Evolutionary conservation across 306 rosid genomes (phyloP).

Genomic region (Pyrus betulifolia): DNA sequence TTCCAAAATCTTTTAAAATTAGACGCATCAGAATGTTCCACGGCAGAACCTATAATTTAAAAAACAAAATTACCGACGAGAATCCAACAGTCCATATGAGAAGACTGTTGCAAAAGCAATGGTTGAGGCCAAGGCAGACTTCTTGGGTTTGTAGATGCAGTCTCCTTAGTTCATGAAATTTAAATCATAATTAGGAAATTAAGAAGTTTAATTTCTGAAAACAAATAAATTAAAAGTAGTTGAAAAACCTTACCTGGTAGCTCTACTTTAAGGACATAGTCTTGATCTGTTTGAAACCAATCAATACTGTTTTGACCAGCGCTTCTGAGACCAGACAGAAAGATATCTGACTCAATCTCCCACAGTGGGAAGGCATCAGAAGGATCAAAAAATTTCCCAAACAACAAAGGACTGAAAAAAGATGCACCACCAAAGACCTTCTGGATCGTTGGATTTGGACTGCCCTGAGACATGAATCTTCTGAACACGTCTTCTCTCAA

Average conservation of each 20-base stretch:
- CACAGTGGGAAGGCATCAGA: constrained; percentile 95
- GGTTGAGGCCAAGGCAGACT: no score
- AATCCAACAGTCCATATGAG: no score
- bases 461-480: constrained; percentile 45
- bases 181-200: neutral
- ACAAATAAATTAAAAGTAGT: neutral
- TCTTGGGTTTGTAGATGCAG: neutral
- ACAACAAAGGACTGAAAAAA: constrained; percentile 83
- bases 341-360: constrained; percentile 79
- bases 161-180: neutral
- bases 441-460: constrained; percentile 41
- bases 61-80: no score
- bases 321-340: constrained; percentile 55
- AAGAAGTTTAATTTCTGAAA: constrained; percentile 16
- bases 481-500: constrained; percentile 75
- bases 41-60: no score
- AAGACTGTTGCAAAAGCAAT: no score
- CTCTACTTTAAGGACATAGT: constrained; percentile 68
- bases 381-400: constrained; percentile 91
- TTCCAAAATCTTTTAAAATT: no score
- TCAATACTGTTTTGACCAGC: constrained; percentile 47
- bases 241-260: constrained; percentile 47
- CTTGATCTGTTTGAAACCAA: constrained; percentile 67
- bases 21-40: no score
- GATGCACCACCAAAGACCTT: constrained; percentile 79